Conservation (phyloP, 2,329 filamentous ascomycete genomes). For the Raffaelea deltoideospora region DNA sequence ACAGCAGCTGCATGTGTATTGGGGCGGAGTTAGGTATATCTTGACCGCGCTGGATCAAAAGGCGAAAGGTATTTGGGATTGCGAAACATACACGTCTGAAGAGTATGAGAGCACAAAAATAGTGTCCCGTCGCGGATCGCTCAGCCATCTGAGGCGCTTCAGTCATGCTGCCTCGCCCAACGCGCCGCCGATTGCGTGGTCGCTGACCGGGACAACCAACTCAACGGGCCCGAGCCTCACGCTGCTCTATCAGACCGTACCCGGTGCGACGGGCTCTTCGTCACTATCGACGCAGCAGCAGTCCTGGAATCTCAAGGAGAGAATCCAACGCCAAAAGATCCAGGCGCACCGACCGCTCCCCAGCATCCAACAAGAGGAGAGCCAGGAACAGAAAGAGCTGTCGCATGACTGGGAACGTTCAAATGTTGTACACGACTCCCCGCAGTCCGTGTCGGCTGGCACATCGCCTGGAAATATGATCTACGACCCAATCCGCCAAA, state of each 20-base stretch:
- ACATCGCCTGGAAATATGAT: conserved; percentile 43
- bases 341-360: not conserved
- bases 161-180: conserved; percentile 34
- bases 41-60: conserved; percentile 77
- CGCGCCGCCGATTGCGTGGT: conserved; percentile 57
- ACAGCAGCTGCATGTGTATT: conserved; percentile 67
- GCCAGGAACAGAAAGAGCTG: conserved; percentile 1
- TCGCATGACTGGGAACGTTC: not conserved
- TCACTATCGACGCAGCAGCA: no score
- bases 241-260: conserved; percentile 55
- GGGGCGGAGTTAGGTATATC: conserved; percentile 79
- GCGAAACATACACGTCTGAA: conserved; percentile 49
- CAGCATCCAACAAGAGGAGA: not conserved
- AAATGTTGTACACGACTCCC: conserved; percentile 11
- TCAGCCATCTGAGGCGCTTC: conserved; percentile 26
- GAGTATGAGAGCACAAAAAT: conserved; percentile 61
- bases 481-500: conserved; percentile 44
- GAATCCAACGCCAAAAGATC: no score
- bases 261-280: no score
- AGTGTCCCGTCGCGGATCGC: conserved; percentile 26
- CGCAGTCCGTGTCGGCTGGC: conserved; percentile 20
- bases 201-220: conserved; percentile 74
- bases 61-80: conserved; percentile 73
- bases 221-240: conserved; percentile 74
- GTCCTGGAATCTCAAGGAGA: no score